Percentiles rank a stretch among this genome's conserved stretches.
phyloP scores from a whole-genome alignment of 371 early-diverging fungal genomes.

The Dichotomocladium elegans region DNA sequence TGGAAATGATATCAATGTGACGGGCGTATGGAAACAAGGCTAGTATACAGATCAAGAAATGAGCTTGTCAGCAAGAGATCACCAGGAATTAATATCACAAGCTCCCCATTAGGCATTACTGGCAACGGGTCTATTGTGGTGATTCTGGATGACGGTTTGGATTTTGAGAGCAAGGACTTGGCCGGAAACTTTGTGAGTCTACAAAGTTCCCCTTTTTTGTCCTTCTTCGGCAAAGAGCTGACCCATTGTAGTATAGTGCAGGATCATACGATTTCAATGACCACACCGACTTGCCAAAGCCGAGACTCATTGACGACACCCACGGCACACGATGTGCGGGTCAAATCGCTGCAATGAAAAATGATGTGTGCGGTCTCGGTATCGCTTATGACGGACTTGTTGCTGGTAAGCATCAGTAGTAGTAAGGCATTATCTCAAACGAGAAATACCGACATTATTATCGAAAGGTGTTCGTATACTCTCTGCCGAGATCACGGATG shows the following conservation, averaged over 20 bases:
- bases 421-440: no score
- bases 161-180: conserved; percentile 81
- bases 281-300: conserved; percentile 71
- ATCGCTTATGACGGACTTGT: conserved; percentile 88
- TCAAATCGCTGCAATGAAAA: conserved; percentile 88
- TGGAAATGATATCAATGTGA: conserved; percentile 90
- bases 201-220: no score
- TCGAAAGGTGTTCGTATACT: conserved; percentile 81
- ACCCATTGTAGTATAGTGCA: conserved; percentile 69
- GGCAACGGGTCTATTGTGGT: conserved; percentile 85
- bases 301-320: conserved; percentile 73
- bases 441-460: no score
- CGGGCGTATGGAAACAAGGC: conserved; percentile 89
- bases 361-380: conserved; percentile 94
- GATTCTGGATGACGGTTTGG: conserved; percentile 94
- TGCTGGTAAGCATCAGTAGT: no score
- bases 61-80: no score
- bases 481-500: conserved; percentile 82
- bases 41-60: no score
- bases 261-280: conserved; percentile 96
- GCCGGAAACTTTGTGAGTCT: conserved; percentile 79
- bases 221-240: no score
- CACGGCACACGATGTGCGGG: conserved; percentile 98
- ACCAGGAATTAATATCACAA: no score
- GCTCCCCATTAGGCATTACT: conserved; percentile 81